A percentile compares a stretch with the other conserved stretches of the same genome.
These are phyloP conservation scores for Aspergillus viridinutans DNA, from an alignment of 2,329 filamentous ascomycete genomes.

Conservation along the genomic window DNA sequence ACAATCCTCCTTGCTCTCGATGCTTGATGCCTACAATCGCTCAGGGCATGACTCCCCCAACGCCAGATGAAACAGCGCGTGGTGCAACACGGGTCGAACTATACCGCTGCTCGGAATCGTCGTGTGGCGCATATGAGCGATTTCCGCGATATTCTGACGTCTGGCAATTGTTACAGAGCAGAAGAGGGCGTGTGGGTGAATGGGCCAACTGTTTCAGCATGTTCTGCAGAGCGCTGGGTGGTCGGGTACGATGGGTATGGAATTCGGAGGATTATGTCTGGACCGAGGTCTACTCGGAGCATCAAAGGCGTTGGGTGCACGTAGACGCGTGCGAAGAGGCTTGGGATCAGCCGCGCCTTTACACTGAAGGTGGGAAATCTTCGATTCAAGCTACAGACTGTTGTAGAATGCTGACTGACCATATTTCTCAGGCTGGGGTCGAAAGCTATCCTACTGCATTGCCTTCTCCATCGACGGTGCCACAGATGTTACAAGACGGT, in stretches of 20 bases:
- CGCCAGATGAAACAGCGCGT: constrained; percentile 82
- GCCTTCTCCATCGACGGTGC: constrained; percentile 89
- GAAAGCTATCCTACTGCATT: constrained; percentile 95
- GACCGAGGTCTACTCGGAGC: constrained; percentile 95
- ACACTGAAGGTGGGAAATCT: constrained; percentile 66
- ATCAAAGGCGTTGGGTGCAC: constrained; percentile 92
- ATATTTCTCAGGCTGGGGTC: constrained; percentile 69
- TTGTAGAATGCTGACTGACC: constrained; percentile 8
- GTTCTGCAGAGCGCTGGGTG: constrained; percentile 89
- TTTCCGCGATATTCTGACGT: constrained; percentile 95
- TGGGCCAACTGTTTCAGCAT: constrained; percentile 99
- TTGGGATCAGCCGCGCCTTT: constrained; percentile 90
- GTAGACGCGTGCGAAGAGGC: constrained; percentile 91
- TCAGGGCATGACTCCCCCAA: constrained; percentile 77
- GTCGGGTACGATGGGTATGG: constrained; percentile 94
- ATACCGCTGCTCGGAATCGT: constrained; percentile 75
- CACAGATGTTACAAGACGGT: constrained; percentile 63
- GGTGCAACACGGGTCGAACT: constrained; percentile 85
- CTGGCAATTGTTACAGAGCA: constrained; percentile 83
- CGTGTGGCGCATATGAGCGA: constrained; percentile 75
- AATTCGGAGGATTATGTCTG: constrained; percentile 96
- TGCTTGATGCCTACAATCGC: constrained; percentile 81
- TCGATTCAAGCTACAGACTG: neutral
- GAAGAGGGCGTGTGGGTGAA: constrained; percentile 82
- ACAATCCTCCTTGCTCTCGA: constrained; percentile 80